A percentile compares a stretch with the other conserved stretches of the same genome.
Evolutionary conservation across 1,284 basidiomycete genomes (phyloP).

Genomic region (Chiua sp.): DNA sequence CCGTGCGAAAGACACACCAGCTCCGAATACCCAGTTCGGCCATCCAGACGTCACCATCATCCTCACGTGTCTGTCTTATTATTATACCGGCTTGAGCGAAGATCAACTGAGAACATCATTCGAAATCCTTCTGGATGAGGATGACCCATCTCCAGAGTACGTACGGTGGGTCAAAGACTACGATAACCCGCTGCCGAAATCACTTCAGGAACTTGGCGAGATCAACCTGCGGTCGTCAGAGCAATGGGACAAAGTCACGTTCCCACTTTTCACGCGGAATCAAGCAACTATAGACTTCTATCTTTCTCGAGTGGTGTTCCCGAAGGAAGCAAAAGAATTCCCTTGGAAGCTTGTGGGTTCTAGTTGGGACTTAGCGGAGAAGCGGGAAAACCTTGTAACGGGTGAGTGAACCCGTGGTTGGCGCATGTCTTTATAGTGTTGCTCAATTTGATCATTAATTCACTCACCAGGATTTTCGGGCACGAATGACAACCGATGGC

Average conservation of each 20-base stretch:
- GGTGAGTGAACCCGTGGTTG: background rate
- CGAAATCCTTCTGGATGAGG: conserved; percentile 43
- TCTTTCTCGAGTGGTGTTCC: conserved; percentile 33
- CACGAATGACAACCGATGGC: conserved; percentile 1
- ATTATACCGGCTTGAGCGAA: conserved; percentile 49
- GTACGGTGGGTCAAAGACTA: conserved; percentile 42
- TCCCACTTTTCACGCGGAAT: conserved; percentile 44
- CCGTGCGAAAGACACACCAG: conserved; percentile 54
- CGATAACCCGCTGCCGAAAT: conserved; percentile 23
- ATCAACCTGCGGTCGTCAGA: conserved; percentile 46
- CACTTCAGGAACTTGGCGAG: conserved; percentile 38
- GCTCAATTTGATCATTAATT: no score
- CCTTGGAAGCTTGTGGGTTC: conserved; percentile 48
- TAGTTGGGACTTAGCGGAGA: conserved; percentile 56
- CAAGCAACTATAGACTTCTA: conserved; percentile 52
- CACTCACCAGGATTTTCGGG: conserved; percentile 9
- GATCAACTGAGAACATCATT: conserved; percentile 45
- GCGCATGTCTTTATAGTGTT: no score
- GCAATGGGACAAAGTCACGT: conserved; percentile 36
- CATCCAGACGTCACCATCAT: conserved; percentile 55
- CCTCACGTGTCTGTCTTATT: conserved; percentile 56
- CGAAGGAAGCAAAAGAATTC: conserved; percentile 46
- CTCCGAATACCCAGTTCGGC: conserved; percentile 54
- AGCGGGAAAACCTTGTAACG: background rate
- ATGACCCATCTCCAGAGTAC: conserved; percentile 50